A percentile compares a stretch with the other conserved stretches of the same genome.
These are phyloP conservation scores for Erigeron philadelphicus DNA, from an alignment of 140 eudicot species.

Conservation along the genomic window DNA sequence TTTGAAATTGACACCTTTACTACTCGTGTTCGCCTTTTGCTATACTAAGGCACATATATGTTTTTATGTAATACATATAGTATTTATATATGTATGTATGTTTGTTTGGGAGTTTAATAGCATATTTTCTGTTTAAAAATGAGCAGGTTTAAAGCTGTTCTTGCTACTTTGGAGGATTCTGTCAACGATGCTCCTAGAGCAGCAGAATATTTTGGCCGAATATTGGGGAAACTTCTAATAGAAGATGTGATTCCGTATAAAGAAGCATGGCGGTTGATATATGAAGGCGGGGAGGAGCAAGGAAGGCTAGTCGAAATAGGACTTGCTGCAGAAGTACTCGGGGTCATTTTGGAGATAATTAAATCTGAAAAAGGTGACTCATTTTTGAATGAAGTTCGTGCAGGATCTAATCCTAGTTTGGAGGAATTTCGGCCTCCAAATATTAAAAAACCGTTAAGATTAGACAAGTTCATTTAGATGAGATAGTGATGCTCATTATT, in stretches of 20 bases:
- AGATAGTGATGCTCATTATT: no score
- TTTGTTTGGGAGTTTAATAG: no score
- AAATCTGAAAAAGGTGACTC: slow-evolving; percentile 65
- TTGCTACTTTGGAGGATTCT: slow-evolving; percentile 54
- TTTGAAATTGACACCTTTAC: no score
- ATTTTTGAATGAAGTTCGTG: slow-evolving; percentile 45
- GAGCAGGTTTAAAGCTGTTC: slow-evolving; percentile 56
- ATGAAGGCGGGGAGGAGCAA: slow-evolving; percentile 82
- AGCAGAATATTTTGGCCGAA: slow-evolving; percentile 52
- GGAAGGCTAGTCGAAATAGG: slow-evolving; percentile 70
- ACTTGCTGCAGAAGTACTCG: slow-evolving; percentile 80
- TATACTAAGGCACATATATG: no score
- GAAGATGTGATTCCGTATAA: slow-evolving; percentile 47
- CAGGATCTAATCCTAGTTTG: slow-evolving; percentile 38
- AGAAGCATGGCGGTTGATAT: slow-evolving; percentile 49
- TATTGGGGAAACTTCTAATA: slow-evolving; percentile 38
- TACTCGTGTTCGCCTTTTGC: no score
- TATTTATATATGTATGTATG: no score
- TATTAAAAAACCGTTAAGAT: slow-evolving; percentile 42
- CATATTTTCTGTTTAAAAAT: not conserved
- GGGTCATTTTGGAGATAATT: slow-evolving; percentile 58
- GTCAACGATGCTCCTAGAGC: slow-evolving; percentile 78
- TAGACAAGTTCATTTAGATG: slow-evolving; percentile 74
- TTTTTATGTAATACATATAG: no score
- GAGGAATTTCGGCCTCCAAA: slow-evolving; percentile 56